Conservation (phyloP, 169 alveolate genomes). For the Eimeria sp. region DNA sequence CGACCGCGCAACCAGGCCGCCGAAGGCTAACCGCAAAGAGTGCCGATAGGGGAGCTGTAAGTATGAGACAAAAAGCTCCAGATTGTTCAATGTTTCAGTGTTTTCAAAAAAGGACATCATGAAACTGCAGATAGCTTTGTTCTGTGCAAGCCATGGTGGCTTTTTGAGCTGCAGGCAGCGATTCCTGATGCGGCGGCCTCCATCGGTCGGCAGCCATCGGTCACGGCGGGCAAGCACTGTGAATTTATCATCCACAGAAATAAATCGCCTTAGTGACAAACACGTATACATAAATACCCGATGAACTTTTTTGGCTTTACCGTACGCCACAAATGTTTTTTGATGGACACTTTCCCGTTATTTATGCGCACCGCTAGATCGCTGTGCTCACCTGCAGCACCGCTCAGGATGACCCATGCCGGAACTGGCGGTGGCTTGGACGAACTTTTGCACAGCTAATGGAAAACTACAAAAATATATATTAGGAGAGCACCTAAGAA, state of each 20-base stretch:
- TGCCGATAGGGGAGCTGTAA: slow-evolving; percentile 2
- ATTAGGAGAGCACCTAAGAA: neutral
- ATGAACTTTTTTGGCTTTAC: neutral
- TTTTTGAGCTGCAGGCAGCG: slow-evolving; percentile 48
- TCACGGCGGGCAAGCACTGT: neutral
- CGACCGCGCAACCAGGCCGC: slow-evolving; percentile 78
- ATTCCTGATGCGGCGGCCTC: slow-evolving; percentile 51
- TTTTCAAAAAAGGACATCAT: neutral
- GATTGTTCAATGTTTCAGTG: neutral
- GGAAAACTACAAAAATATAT: neutral
- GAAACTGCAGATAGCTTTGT: neutral
- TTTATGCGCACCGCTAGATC: slow-evolving; percentile 12
- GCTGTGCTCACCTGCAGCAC: neutral
- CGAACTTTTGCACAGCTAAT: neutral
- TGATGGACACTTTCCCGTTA: neutral
- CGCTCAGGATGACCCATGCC: neutral
- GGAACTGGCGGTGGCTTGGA: neutral
- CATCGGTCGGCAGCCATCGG: slow-evolving; percentile 75
- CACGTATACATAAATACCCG: neutral
- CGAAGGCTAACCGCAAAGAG: slow-evolving; percentile 40
- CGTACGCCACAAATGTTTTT: neutral
- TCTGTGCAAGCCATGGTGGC: slow-evolving; percentile 1
- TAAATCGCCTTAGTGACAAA: neutral
- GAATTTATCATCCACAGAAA: neutral
- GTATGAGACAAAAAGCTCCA: neutral